phyloP scores from a whole-genome alignment of 257 asterid species.

The Solanum arcanum region DNA sequence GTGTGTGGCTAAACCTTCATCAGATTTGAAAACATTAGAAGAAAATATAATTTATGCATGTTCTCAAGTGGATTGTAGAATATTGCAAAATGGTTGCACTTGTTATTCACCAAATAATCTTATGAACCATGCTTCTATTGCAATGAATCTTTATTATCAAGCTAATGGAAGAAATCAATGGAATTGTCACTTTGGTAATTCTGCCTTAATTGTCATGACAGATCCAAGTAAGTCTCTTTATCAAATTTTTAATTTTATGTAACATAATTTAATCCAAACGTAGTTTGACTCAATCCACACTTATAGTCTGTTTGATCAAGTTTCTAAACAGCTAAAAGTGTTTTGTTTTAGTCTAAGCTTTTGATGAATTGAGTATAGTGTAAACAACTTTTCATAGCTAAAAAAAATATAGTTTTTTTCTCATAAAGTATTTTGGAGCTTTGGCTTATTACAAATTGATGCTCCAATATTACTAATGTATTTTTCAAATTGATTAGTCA shows the following conservation, averaged over 20 bases:
- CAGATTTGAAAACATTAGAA: conserved; percentile 5
- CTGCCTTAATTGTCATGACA: conserved; percentile 27
- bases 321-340: background rate
- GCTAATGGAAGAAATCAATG: conserved; percentile 27
- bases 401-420: too few species aligned
- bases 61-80: conserved; percentile 24
- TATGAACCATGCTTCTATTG: conserved; percentile 53
- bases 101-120: conserved; percentile 29
- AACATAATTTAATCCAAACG: background rate
- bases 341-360: background rate
- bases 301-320: background rate
- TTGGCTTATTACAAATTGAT: background rate
- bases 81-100: conserved; percentile 23
- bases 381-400: too few species aligned
- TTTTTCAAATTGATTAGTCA: background rate
- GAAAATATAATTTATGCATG: conserved; percentile 33
- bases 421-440: background rate
- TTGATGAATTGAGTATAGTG: too few species aligned
- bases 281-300: background rate
- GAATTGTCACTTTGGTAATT: conserved; percentile 33
- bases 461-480: background rate
- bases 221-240: conserved; percentile 39
- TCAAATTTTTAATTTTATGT: background rate
- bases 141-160: conserved; percentile 55
- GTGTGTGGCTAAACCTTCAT: conserved; percentile 65